A percentile compares a stretch with the other conserved stretches of the same genome.
Conservation (phyloP, 495 filamentous ascomycete genomes). For the Chaetomium fimeti region DNA sequence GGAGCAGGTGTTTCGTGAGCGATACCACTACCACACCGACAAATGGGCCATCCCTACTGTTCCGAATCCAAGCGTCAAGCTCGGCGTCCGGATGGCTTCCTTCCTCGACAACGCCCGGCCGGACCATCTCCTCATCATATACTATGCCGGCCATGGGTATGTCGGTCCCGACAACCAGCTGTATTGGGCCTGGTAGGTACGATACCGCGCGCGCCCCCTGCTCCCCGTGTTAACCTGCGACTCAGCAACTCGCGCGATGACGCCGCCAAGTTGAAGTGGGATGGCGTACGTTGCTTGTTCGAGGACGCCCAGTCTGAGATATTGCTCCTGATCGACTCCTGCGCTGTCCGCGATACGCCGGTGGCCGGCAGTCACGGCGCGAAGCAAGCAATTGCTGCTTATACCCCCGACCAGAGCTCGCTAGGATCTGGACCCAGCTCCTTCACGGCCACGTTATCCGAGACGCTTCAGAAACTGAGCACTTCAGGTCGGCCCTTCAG, state of each 20-base stretch:
- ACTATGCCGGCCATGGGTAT: conserved; percentile 56
- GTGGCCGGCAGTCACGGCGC: conserved; percentile 46
- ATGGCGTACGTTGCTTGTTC: conserved; percentile 50
- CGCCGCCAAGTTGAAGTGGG: conserved; percentile 49
- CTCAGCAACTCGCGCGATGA: conserved; percentile 44
- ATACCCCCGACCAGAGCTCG: conserved; percentile 48
- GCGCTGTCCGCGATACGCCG: conserved; percentile 44
- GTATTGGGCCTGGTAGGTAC: conserved; percentile 56
- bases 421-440: conserved; percentile 47
- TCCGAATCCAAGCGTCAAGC: conserved; percentile 52
- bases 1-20: conserved; percentile 52
- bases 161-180: conserved; percentile 52
- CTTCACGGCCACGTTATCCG: conserved; percentile 51
- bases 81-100: conserved; percentile 51
- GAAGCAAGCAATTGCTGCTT: conserved; percentile 58
- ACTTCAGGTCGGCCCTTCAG: conserved; percentile 47
- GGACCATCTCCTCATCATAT: conserved; percentile 56
- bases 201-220: neutral
- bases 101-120: conserved; percentile 52
- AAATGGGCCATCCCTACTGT: conserved; percentile 53
- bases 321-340: conserved; percentile 49
- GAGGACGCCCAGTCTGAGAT: conserved; percentile 53
- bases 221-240: conserved; percentile 19
- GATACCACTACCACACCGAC: conserved; percentile 54
- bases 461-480: conserved; percentile 48